Percentiles rank a stretch among this genome's conserved stretches.
Evolutionary conservation across 345 rosid species (phyloP).

Genomic region (Boechera divaricarpa): DNA sequence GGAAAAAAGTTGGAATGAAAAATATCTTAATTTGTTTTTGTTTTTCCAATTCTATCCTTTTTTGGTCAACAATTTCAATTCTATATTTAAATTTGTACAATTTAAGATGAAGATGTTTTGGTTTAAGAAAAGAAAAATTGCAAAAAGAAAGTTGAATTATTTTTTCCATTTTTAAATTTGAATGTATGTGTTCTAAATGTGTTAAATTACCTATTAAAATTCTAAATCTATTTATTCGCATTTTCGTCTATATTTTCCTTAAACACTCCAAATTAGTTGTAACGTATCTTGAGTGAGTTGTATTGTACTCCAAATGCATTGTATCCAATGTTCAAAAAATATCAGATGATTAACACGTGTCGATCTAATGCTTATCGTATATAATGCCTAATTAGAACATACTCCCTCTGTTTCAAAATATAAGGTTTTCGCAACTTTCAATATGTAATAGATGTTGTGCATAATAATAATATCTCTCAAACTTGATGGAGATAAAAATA

Average conservation of each 20-base stretch:
- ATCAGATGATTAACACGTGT: background rate
- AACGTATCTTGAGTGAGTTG: background rate
- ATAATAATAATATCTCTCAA: too few species aligned
- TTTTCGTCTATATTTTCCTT: background rate
- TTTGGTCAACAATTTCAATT: background rate
- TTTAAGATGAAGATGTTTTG: background rate
- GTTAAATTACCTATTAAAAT: background rate
- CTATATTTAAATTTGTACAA: background rate
- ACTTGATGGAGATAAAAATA: too few species aligned
- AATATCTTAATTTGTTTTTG: slow-evolving; percentile 19
- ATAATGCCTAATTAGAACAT: too few species aligned
- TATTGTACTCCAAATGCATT: background rate
- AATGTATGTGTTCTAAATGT: background rate
- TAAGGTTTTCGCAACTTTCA: too few species aligned
- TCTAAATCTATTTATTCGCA: background rate
- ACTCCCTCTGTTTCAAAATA: too few species aligned
- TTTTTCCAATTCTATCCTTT: background rate
- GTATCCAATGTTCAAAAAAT: too few species aligned
- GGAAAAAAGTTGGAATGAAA: slow-evolving; percentile 11
- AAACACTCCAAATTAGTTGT: background rate
- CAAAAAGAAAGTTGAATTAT: background rate
- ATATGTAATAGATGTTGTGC: too few species aligned
- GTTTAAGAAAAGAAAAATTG: background rate
- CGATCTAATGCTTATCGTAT: background rate
- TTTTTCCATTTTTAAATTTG: background rate